A percentile compares a stretch with the other conserved stretches of the same genome.
Conservation (phyloP, 129 eudicot species). For the Erigeron canadensis region DNA sequence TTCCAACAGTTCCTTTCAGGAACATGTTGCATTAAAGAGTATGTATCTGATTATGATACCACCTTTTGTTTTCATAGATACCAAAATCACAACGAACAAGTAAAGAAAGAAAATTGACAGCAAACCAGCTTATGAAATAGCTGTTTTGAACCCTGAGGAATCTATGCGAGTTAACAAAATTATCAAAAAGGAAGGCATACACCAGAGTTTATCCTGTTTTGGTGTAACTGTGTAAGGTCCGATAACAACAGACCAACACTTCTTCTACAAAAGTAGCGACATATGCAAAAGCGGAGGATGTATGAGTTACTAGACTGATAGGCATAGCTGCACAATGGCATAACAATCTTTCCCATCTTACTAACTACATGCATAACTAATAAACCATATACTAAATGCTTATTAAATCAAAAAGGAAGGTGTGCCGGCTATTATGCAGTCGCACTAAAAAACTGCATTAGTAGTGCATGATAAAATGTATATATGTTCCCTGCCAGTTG, state of each 20-base stretch:
- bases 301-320: no score
- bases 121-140: not conserved
- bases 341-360: no score
- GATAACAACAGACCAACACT: no score
- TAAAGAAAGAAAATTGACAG: not conserved
- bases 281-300: no score
- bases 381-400: not conserved
- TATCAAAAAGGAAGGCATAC: no score
- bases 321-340: no score
- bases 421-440: not conserved
- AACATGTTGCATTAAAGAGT: conserved; percentile 7
- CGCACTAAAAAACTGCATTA: not conserved
- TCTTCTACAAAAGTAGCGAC: no score
- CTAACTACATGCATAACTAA: no score
- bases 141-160: no score
- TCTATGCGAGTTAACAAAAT: no score
- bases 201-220: no score
- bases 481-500: not conserved
- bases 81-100: not conserved
- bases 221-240: no score
- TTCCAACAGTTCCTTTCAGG: not conserved
- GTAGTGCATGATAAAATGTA: not conserved
- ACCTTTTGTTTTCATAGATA: not conserved
- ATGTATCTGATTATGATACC: not conserved
- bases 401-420: not conserved